phyloP scores from a whole-genome alignment of 2,329 filamentous ascomycete genomes.

The Diaporthe ilicicola region DNA sequence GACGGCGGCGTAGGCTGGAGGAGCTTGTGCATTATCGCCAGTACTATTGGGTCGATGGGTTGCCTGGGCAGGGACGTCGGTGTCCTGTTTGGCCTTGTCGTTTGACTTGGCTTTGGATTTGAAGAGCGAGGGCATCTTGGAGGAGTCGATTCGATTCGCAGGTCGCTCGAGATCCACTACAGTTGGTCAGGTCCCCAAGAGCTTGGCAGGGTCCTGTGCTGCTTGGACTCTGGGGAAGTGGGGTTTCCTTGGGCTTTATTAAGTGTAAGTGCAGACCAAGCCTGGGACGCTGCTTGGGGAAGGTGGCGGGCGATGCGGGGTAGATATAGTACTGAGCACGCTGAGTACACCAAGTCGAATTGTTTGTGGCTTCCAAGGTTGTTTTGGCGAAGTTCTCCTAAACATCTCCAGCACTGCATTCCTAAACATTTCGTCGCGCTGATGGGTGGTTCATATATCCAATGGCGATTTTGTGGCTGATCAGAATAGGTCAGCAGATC shows the following conservation, averaged over 20 bases:
- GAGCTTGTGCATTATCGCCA: background rate
- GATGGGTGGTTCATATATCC: background rate
- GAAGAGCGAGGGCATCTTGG: slow-evolving; percentile 19
- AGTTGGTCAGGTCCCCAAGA: background rate
- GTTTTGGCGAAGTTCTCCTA: no score
- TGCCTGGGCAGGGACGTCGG: background rate
- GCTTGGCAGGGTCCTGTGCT: background rate
- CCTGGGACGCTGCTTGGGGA: background rate
- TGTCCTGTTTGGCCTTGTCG: background rate
- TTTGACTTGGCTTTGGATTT: background rate
- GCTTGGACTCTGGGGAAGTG: background rate
- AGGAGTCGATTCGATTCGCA: no score
- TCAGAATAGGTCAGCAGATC: background rate
- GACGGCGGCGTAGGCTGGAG: background rate
- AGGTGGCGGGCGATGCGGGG: background rate
- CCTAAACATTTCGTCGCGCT: no score
- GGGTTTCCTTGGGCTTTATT: background rate
- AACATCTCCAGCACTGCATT: no score
- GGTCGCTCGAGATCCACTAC: background rate
- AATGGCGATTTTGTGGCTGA: background rate
- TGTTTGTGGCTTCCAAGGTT: no score
- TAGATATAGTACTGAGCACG: no score
- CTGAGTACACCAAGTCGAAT: no score
- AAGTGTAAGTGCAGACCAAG: background rate
- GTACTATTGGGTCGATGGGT: background rate